phyloP scores from a whole-genome alignment of 1,284 basidiomycete genomes.

The Ustilago nuda region DNA sequence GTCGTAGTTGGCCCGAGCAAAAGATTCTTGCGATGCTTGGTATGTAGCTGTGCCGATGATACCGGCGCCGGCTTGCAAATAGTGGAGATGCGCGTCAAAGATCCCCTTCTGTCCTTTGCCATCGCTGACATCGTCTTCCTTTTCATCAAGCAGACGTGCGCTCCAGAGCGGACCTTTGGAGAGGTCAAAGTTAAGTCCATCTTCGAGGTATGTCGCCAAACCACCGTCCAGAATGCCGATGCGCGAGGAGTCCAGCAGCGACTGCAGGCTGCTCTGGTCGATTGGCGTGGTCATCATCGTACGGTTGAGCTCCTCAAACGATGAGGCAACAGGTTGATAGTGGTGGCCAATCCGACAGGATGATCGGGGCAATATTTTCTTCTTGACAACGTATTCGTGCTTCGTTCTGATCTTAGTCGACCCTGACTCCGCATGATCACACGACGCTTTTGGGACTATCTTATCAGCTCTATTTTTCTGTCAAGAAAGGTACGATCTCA shows the following conservation, averaged over 20 bases:
- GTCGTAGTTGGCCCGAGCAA: conserved; percentile 44
- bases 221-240: conserved; percentile 61
- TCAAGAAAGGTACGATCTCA: conserved; percentile 17
- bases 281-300: conserved; percentile 17
- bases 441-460: conserved; percentile 19
- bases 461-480: conserved; percentile 10
- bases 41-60: conserved; percentile 62
- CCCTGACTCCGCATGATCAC: conserved; percentile 11
- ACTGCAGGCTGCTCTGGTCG: conserved; percentile 31
- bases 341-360: neutral
- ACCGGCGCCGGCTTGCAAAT: conserved; percentile 57
- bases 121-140: conserved; percentile 39
- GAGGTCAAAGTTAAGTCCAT: conserved; percentile 56
- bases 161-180: conserved; percentile 58
- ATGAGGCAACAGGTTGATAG: neutral
- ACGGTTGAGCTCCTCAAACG: neutral
- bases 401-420: conserved; percentile 7
- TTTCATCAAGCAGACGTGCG: conserved; percentile 55
- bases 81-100: conserved; percentile 56
- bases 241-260: conserved; percentile 35
- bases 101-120: conserved; percentile 49
- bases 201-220: conserved; percentile 62
- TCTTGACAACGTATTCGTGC: neutral
- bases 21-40: conserved; percentile 57
- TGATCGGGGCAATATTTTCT: conserved; percentile 8